Conservation (phyloP, 2,329 filamentous ascomycete genomes). For the Penicillium hesseltinei region DNA sequence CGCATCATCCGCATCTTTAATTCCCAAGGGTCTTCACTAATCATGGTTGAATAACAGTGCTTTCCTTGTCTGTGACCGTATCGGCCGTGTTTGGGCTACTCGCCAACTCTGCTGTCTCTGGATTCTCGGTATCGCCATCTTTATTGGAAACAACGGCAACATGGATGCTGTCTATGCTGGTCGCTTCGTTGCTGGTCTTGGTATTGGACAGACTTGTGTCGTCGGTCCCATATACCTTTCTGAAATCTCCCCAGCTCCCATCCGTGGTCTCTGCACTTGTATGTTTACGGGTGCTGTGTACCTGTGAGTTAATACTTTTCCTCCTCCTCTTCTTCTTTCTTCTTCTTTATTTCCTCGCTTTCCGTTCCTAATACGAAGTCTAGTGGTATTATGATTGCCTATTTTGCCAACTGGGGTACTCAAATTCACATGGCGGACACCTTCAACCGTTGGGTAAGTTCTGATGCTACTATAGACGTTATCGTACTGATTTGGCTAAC, state of each 20-base stretch:
- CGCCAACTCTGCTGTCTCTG: constrained; percentile 58
- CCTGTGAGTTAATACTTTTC: constrained; percentile 34
- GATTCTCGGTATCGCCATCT: constrained; percentile 59
- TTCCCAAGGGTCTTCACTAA: not conserved
- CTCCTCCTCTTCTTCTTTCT: too few relatives aligned
- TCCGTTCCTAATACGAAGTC: not conserved
- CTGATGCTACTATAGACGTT: not conserved
- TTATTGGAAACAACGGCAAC: constrained; percentile 56
- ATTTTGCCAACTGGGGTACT: constrained; percentile 65
- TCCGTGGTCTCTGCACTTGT: constrained; percentile 67
- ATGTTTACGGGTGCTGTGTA: constrained; percentile 68
- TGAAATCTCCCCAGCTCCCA: constrained; percentile 57
- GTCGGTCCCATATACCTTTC: constrained; percentile 42
- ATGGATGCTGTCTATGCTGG: constrained; percentile 62
- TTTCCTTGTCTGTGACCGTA: constrained; percentile 58
- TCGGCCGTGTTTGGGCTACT: constrained; percentile 64
- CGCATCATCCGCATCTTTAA: not conserved
- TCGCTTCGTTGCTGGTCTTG: constrained; percentile 64
- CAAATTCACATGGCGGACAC: constrained; percentile 43
- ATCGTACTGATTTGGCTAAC: not conserved
- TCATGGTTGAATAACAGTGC: constrained; percentile 50
- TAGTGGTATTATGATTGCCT: constrained; percentile 67
- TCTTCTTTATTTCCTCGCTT: not conserved
- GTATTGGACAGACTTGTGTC: constrained; percentile 66
- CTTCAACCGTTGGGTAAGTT: constrained; percentile 10